Evolutionary conservation across 176 grass and related monocot genomes (phyloP).

Genomic region (Ensete glaucum): DNA sequence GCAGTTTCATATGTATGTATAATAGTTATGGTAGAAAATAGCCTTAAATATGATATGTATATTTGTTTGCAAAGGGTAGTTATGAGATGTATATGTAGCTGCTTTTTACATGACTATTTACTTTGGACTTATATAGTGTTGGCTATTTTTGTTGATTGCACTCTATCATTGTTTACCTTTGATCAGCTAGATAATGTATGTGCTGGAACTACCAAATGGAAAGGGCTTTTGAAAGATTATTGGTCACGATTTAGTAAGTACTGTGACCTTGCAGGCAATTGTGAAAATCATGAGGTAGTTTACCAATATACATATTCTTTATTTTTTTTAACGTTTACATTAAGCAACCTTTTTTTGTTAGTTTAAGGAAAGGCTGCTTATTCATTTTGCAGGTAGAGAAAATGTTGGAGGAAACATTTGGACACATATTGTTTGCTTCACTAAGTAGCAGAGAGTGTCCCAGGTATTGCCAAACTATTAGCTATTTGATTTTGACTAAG

Average conservation of each 20-base stretch:
- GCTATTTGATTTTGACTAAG: constrained; percentile 10
- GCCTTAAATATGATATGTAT: neutral
- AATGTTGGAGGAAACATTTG: constrained; percentile 81
- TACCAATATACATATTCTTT: neutral
- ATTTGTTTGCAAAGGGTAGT: neutral
- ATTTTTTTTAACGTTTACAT: neutral
- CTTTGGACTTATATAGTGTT: neutral
- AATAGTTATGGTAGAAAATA: no score
- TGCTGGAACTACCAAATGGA: constrained; percentile 87
- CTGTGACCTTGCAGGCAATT: constrained; percentile 44
- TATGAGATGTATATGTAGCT: neutral
- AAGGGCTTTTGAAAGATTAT: constrained; percentile 73
- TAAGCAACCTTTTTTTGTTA: neutral
- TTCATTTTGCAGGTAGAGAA: constrained; percentile 64
- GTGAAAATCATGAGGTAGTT: constrained; percentile 63
- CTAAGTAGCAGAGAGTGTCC: constrained; percentile 64
- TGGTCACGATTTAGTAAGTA: constrained; percentile 85
- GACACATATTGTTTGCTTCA: constrained; percentile 58
- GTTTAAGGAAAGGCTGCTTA: neutral
- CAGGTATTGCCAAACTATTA: constrained; percentile 38
- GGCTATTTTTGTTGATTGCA: neutral
- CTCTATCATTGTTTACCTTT: constrained; percentile 13
- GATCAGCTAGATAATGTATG: constrained; percentile 92
- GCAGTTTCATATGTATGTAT: no score
- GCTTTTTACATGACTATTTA: no score